Percentiles rank a stretch among this genome's conserved stretches.
These are phyloP conservation scores for Aspergillus homomorphus DNA, from an alignment of 495 filamentous ascomycete genomes.

Conservation along the genomic window DNA sequence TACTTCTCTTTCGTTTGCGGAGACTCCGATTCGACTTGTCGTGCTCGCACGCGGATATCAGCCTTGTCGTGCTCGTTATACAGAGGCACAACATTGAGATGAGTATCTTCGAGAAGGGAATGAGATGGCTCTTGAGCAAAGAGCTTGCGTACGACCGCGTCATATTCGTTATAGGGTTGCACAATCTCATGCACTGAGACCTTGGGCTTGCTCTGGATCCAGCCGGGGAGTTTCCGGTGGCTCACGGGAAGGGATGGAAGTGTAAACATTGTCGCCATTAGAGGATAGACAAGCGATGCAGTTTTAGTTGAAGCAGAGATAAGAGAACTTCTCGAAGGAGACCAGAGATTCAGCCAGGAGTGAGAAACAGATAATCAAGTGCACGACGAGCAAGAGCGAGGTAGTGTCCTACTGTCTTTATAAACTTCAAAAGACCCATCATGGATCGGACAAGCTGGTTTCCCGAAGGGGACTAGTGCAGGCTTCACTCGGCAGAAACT, in stretches of 20 bases:
- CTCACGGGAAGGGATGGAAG: conserved; percentile 40
- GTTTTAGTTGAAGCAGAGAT: too few species aligned
- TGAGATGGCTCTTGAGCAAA: conserved; percentile 69
- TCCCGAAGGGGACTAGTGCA: not conserved
- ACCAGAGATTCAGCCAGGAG: not conserved
- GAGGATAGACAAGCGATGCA: not conserved
- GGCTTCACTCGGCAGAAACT: not conserved
- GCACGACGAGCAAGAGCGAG: not conserved
- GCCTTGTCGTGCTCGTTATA: conserved; percentile 55
- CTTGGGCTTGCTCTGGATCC: conserved; percentile 47
- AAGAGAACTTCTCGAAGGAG: too few species aligned
- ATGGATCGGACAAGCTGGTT: not conserved
- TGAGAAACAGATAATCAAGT: not conserved
- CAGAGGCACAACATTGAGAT: conserved; percentile 67
- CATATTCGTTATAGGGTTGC: conserved; percentile 65
- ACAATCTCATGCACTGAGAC: conserved; percentile 56
- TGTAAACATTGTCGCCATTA: conserved; percentile 15
- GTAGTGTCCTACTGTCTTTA: not conserved
- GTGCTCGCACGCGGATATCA: conserved; percentile 58
- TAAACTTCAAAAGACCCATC: not conserved
- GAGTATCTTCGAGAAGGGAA: conserved; percentile 52
- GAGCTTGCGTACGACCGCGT: conserved; percentile 62
- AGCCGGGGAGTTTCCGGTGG: conserved; percentile 42
- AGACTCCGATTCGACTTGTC: conserved; percentile 57
- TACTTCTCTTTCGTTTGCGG: conserved; percentile 61